phyloP scores from a whole-genome alignment of 768 basidiomycete species.

The Phylloporus rhodoxanthus region DNA sequence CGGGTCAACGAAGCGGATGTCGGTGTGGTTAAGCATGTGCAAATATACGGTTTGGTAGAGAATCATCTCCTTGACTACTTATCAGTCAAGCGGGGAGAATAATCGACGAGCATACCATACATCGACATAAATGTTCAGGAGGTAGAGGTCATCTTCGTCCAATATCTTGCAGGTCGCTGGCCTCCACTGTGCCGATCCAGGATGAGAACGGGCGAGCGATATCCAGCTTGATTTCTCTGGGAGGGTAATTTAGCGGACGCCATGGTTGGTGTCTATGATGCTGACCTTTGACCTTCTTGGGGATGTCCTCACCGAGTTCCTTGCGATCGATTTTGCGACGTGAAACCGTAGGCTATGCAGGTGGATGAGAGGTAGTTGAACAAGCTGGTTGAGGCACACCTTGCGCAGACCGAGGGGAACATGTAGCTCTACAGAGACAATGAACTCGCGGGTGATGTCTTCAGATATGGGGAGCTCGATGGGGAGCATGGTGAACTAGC shows the following conservation, averaged over 20 bases:
- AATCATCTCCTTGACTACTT: conserved; percentile 51
- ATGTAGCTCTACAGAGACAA: conserved; percentile 58
- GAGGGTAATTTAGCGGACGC: conserved; percentile 1
- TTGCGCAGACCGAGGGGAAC: conserved; percentile 54
- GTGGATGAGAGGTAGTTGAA: conserved; percentile 7
- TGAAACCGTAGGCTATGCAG: conserved; percentile 37
- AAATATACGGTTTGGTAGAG: conserved; percentile 70
- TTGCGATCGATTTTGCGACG: conserved; percentile 56
- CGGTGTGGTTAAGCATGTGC: conserved; percentile 70
- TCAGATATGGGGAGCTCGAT: conserved; percentile 5
- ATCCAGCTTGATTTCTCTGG: conserved; percentile 74
- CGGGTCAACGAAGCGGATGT: conserved; percentile 69
- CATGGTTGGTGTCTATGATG: not conserved
- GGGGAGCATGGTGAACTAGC: conserved; percentile 15
- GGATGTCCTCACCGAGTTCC: conserved; percentile 38
- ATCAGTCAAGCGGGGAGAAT: conserved; percentile 8
- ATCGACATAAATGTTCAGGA: conserved; percentile 70
- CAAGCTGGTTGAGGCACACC: conserved; percentile 34
- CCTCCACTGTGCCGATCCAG: conserved; percentile 62
- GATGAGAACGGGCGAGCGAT: conserved; percentile 45
- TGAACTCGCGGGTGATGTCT: conserved; percentile 42
- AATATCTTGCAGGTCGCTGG: conserved; percentile 63
- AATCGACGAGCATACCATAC: conserved; percentile 36
- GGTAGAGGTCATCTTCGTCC: conserved; percentile 62
- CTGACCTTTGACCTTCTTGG: conserved; percentile 57